Evolutionary conservation across 306 rosid species (phyloP).

Genomic region (Dicorynia guianensis): DNA sequence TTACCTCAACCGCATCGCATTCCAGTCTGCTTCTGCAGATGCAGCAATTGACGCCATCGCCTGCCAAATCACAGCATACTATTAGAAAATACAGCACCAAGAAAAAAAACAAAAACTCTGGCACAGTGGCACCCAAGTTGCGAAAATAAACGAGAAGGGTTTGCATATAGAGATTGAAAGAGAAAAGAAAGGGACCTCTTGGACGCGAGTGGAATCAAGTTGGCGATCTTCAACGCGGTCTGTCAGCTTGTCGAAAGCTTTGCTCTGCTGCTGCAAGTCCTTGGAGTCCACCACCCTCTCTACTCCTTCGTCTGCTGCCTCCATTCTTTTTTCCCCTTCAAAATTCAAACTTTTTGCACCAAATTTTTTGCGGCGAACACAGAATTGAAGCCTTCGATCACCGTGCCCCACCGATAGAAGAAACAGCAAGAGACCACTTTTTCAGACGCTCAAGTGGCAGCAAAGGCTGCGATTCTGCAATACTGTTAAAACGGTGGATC

Average conservation of each 20-base stretch:
- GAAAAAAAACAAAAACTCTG: too few relatives aligned
- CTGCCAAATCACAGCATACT: constrained; percentile 42
- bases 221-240: constrained; percentile 99
- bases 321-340: constrained; percentile 53
- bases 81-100: not conserved
- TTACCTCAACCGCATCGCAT: constrained; percentile 77
- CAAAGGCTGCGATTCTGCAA: not conserved
- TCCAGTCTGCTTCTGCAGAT: constrained; percentile 83
- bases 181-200: constrained; percentile 53
- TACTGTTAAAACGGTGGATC: not conserved
- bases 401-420: not conserved
- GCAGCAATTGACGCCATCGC: constrained; percentile 98
- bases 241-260: constrained; percentile 95
- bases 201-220: constrained; percentile 96
- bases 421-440: not conserved
- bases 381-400: not conserved
- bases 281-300: constrained; percentile 76
- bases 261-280: constrained; percentile 93
- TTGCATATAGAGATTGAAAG: not conserved
- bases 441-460: not conserved
- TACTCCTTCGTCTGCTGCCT: constrained; percentile 77
- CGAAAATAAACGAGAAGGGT: too few relatives aligned
- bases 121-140: too few relatives aligned
- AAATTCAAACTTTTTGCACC: constrained; percentile 18
- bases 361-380: not conserved